Base-by-base conservation (phyloP, 805 yeast genomes). In the Saccharomycopsis vini region DNA sequence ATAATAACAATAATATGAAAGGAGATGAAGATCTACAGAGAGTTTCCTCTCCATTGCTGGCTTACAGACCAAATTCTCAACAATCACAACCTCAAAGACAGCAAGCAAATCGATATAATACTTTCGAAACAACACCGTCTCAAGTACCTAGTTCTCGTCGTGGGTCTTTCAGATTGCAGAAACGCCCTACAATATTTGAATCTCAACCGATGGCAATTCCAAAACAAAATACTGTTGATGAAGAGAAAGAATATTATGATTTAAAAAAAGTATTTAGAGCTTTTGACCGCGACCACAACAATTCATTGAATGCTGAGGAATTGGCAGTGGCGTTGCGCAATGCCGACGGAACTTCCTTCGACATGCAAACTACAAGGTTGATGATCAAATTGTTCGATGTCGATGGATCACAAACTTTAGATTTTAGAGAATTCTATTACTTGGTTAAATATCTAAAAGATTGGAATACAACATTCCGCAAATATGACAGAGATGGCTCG, bases 381-480 rank as follows among this genome's bases (percentile, higher is more conserved):
- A 79, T 81, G 84, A 73, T 81, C 45, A 71, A 72, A 55, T 61
- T 81, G 55, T 80, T 80, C 57, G 79, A 78, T 52, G 68, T 71
- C 39, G 69, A 71, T 46, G 61, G 64, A 10, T 64, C 67, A n/a
- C 67, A 72, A 5, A 61, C 69, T 1, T 63, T 73, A n/a, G 67
- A 70, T 40, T 80, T 76, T 52, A 75, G 72, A 42, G 87, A 81
- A 59, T 81, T 81, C 54, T 74, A 73, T 43, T 77, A 79, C 49
- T 62, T 81, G 39, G 81, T 87, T 87, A 75, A 78, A 54, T 80
- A 81, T 53, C 63, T 81, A 33, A 65, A 76, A 16, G 81, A 81
- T 40, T 81, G 85, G 76, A 71, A 79, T 45, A 77, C 75, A 56
- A 66, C 78, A 4, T 81, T 81, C 53, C 69, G 75, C 40, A 72